Evolutionary conservation across 257 asterid genomes (phyloP).

Genomic region (Solanum okadae): DNA sequence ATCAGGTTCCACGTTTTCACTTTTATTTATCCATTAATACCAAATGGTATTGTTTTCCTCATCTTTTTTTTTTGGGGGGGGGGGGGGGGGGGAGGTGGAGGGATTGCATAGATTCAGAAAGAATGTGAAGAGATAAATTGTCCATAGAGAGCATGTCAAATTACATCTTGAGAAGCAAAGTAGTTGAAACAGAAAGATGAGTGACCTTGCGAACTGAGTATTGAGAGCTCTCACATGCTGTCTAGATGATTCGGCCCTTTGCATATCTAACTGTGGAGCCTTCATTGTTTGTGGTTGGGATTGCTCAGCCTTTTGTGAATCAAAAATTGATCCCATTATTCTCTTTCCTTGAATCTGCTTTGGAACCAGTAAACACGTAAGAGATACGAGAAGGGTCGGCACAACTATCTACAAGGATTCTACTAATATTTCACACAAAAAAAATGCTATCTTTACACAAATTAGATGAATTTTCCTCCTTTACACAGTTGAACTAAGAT

Average conservation of each 20-base stretch:
- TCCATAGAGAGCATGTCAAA: not conserved
- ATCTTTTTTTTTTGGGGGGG: not conserved
- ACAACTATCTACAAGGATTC: not conserved
- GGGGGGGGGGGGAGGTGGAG: not conserved
- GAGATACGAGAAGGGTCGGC: not conserved
- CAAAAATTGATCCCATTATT: slow-evolving; percentile 39
- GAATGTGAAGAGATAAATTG: not conserved
- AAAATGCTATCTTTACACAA: not conserved
- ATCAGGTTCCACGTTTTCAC: not conserved
- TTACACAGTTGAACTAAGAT: not conserved
- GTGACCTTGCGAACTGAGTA: slow-evolving; percentile 81
- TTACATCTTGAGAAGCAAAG: not conserved
- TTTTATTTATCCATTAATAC: not conserved
- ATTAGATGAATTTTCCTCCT: not conserved
- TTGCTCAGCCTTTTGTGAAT: slow-evolving; percentile 41
- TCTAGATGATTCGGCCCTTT: slow-evolving; percentile 78
- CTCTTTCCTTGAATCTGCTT: slow-evolving; percentile 63
- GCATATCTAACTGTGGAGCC: slow-evolving; percentile 42
- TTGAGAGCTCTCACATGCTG: slow-evolving; percentile 97
- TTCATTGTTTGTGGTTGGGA: slow-evolving; percentile 18
- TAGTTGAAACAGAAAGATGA: not conserved
- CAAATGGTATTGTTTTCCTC: not conserved
- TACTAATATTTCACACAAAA: not conserved
- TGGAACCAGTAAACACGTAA: not conserved
- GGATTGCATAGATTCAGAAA: not conserved